Evolutionary conservation across 768 basidiomycete genomes (phyloP), one percentile per base, ranked within the genome.

Genomic region (Tricholoma sp.): DNA sequence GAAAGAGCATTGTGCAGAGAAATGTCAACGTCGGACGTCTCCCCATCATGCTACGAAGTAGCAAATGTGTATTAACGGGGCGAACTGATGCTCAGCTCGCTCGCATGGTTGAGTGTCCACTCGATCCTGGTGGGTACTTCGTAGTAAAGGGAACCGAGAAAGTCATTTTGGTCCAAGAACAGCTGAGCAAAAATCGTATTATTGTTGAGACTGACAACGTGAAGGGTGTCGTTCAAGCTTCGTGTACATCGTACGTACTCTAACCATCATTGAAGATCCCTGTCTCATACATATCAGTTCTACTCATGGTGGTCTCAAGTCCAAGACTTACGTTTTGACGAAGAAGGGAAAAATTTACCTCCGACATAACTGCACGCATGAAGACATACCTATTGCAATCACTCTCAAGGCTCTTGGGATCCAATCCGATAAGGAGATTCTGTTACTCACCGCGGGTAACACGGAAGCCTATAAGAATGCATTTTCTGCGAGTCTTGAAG

Each of bases 91-190:
- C 82, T 12, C 85, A 95, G 62, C 78, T 98, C 20, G 97, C 97
- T n/a, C 79, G 84, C 37, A 95, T 98, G 93, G 85, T 82, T 10
- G 97, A 99, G 72, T 99, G 97, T 70, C 97, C 97, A 3, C 79
- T 98, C 57, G 97, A 99, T 74, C 96, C 97, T 10, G 97, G 97
- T n/a, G 97, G 97, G 3, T 98, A 98, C 69, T 99, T 99, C 70
- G 89, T 99, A 57, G 97, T 99, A 52, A 98, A 95, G 72, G 96
- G 96, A 36, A 99, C 96, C 42, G 96, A 99, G 73, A 99, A 98
- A 74, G 97, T 99, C 64, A 99, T 99, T 62, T 78, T 99, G 59
- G 96, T 99, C 6, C 97, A 99, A 70, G 97, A 98, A 69, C 97
- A 99, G 73, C 74, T 98, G 66, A 95, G 92, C 80, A 98, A 98